Evolutionary conservation across 768 basidiomycete species (phyloP).

Genomic region (Agaricus subrufescens): DNA sequence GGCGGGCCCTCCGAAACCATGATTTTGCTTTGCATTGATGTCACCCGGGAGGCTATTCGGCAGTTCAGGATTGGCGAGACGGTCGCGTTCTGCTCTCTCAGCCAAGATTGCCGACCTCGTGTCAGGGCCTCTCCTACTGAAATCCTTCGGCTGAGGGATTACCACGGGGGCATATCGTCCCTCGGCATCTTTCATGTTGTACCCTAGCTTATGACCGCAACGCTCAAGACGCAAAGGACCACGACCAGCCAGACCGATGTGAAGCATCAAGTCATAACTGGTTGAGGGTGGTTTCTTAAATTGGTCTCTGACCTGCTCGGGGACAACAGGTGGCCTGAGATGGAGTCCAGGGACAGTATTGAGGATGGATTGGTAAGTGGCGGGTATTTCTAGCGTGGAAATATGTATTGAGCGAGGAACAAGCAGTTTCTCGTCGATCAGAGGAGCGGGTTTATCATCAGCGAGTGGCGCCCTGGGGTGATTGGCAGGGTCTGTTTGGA

Average conservation of each 20-base stretch:
- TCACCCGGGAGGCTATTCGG: conserved; percentile 8
- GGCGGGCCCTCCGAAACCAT: conserved; percentile 24
- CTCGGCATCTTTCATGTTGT: conserved; percentile 62
- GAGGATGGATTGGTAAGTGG: conserved; percentile 54
- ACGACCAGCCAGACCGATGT: conserved; percentile 63
- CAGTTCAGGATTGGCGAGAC: conserved; percentile 6
- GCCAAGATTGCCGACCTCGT: conserved; percentile 17
- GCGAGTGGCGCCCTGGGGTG: conserved; percentile 7
- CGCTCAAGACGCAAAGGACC: conserved; percentile 63
- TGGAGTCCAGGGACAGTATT: conserved; percentile 54
- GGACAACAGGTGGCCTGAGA: conserved; percentile 50
- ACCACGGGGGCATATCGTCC: conserved; percentile 52
- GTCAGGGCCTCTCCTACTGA: conserved; percentile 33
- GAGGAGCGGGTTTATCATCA: conserved; percentile 3
- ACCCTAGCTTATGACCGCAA: conserved; percentile 62
- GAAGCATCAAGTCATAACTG: conserved; percentile 68
- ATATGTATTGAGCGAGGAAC: conserved; percentile 51
- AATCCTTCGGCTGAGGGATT: conserved; percentile 35
- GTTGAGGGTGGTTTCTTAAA: conserved; percentile 35
- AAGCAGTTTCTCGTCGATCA: conserved; percentile 11
- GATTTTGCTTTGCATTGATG: conserved; percentile 4
- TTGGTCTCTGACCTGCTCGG: conserved; percentile 25
- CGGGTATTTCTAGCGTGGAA: conserved; percentile 52
- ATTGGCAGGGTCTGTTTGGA: conserved; percentile 34
- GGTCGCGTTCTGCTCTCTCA: conserved; percentile 20